Evolutionary conservation across 2,329 filamentous ascomycete species (phyloP), one percentile per base, ranked within the genome.

Genomic region (Hirsutella rhossiliensis): DNA sequence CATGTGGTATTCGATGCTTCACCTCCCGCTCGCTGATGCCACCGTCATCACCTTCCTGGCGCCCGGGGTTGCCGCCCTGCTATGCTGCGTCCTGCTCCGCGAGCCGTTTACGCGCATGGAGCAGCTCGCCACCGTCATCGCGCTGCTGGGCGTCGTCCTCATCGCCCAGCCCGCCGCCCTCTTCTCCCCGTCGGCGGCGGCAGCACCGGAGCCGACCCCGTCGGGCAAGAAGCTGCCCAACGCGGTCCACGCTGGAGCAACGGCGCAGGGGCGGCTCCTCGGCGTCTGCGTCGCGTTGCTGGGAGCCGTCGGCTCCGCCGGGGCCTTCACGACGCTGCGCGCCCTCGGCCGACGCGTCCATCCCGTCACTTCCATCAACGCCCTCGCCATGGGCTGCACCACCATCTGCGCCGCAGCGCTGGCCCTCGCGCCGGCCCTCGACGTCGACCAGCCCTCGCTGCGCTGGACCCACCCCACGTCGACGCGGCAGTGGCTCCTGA

Each of bases 1-100:
- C 31, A 76, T 92, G 64, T 94, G 69, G 71, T 72, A 65, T 50
- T 72, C 67, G 11, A 73, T 73, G 45, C 75, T 85, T 56, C 94
- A 94, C 54, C 75, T 95, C 3, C 85, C 87, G 0, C 72, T 95
- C 2, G 84, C 87, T 15, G 88, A 95, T 59, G 87, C 88, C 2
- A 92, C 86, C 0, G 88, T 95, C 30, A 82, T 96, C 43, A 92
- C 87, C 9, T 96, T 95, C 58, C 72, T 95, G 6, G 78, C 84
- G 0, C 89, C 89, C 0, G 82, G 82, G 13, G 71, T 94, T 6
- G 77, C 86, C 18, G 87, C 85, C 45, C 87, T 89, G 65, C 74
- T 84, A 17, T 94, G 87, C 59, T 87, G 84, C 31, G 68, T 88
- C 44, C 64, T 89, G 32, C 64, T 81, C 17, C 76, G 79, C 42